These are phyloP conservation scores for Myochromella boudieri DNA, from an alignment of 768 basidiomycete species.

Conservation along the genomic window DNA sequence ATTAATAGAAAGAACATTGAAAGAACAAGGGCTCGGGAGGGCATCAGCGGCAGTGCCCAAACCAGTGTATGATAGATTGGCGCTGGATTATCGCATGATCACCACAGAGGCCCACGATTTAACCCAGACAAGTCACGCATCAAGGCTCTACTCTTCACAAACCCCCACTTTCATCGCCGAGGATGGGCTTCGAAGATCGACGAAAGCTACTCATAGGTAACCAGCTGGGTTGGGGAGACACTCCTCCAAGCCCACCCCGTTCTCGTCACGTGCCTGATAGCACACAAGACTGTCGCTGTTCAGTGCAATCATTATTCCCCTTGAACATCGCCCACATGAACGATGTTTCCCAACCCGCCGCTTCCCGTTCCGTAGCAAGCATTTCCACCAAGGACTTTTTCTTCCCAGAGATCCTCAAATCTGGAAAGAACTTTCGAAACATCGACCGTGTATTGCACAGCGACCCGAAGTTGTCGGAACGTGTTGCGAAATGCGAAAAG, in stretches of 20 bases:
- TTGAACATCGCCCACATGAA: slow-evolving; percentile 9
- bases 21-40: too few relatives aligned
- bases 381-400: slow-evolving; percentile 44
- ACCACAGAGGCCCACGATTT: background rate
- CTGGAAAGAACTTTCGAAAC: slow-evolving; percentile 21
- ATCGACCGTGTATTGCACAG: slow-evolving; percentile 38
- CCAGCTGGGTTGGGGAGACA: slow-evolving; percentile 20
- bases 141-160: too few relatives aligned
- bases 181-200: slow-evolving; percentile 20
- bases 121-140: too few relatives aligned
- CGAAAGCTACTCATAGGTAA: slow-evolving; percentile 21
- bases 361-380: background rate
- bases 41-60: too few relatives aligned
- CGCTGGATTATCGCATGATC: background rate
- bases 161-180: background rate
- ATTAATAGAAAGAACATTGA: too few relatives aligned
- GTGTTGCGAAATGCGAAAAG: slow-evolving; percentile 46
- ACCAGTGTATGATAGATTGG: slow-evolving; percentile 2
- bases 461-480: slow-evolving; percentile 25
- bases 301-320: too few relatives aligned
- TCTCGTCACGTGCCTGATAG: slow-evolving; percentile 13
- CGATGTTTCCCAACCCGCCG: too few relatives aligned
- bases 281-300: background rate
- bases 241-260: slow-evolving; percentile 9
- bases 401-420: slow-evolving; percentile 26